Evolutionary conservation across 306 rosid genomes (phyloP), one percentile per base, ranked within the genome.

Genomic region (Senna siamea): DNA sequence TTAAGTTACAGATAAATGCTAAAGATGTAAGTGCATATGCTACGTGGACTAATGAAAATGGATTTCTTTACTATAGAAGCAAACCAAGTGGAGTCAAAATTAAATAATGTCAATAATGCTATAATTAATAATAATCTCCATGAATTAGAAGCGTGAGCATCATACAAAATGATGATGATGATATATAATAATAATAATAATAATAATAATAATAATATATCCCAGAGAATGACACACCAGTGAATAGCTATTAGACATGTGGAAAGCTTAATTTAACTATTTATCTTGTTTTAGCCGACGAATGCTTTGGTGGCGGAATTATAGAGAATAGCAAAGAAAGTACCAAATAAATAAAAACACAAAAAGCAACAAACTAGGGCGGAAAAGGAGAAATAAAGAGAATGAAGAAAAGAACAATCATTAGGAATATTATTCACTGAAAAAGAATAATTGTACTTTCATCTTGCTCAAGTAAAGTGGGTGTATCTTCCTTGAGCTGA

Each of bases 381-480:
- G 85, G 85, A 81, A 79, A 81, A 81, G 76, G 23, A 57, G 52
- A 7, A 47, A 26, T 26, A 26, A 1, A 26, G 1, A 26, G 1
- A 26, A 26, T 26, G 71, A 80, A 71, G 78, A 41, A 76, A 81
- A 76, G 67, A 76, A 81, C 71, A 71, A 41, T 32, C 1, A 53
- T 32, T 30, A 44, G 43, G 23, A 51, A 19, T 66, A 56, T 50
- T 66, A 9, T 28, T 66, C 3, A 9, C 32, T 13, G 32, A 77
- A 81, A 55, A 46, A 64, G 74, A 73, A 76, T 66, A 58, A 66
- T 5, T 41, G 74, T 73, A 75, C 82, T 74, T 82, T 54, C 64
- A 73, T 78, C 80, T 69, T 63, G 62, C 18, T 40, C 75, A 78
- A 82, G 86, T 70, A 78, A 82, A 82, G 83, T 74, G 57, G 63